A percentile compares a stretch with the other conserved stretches of the same genome.
Evolutionary conservation across 176 grass and related monocot genomes (phyloP).

Genomic region (Avena atlantica): DNA sequence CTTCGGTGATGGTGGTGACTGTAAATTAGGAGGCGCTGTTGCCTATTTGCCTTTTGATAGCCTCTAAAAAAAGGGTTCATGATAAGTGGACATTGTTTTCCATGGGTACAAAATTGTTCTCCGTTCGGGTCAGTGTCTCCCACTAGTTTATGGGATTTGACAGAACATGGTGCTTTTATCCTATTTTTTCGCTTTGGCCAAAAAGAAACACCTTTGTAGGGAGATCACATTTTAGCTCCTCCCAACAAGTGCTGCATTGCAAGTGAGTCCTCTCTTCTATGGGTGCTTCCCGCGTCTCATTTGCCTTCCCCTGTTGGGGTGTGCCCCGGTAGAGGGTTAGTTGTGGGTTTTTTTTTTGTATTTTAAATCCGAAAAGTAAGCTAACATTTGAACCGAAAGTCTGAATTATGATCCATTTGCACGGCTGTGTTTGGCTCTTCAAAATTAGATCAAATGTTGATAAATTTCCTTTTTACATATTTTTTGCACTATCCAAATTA

Average conservation of each 20-base stretch:
- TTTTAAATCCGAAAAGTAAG: no score
- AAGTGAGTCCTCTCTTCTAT: background rate
- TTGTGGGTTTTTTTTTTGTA: no score
- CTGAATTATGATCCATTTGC: no score
- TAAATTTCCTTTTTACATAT: background rate
- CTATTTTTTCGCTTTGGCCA: background rate
- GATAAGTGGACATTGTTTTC: background rate
- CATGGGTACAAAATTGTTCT: background rate
- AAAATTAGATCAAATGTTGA: background rate
- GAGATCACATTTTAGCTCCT: background rate
- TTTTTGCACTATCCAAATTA: background rate
- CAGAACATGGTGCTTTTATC: background rate
- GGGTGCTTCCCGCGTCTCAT: no score
- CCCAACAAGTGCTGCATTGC: background rate
- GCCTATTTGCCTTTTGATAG: slow-evolving; percentile 24
- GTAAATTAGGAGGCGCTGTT: background rate
- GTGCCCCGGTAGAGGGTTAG: no score
- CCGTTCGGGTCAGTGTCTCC: background rate
- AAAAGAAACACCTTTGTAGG: background rate
- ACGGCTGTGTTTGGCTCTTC: background rate
- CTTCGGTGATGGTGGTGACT: background rate
- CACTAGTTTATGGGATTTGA: background rate
- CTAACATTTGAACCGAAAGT: no score
- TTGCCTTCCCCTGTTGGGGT: no score
- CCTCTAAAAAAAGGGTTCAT: background rate